These are phyloP conservation scores for Sarocladium kiliense DNA, from an alignment of 2,329 filamentous ascomycete genomes.

Conservation along the genomic window DNA sequence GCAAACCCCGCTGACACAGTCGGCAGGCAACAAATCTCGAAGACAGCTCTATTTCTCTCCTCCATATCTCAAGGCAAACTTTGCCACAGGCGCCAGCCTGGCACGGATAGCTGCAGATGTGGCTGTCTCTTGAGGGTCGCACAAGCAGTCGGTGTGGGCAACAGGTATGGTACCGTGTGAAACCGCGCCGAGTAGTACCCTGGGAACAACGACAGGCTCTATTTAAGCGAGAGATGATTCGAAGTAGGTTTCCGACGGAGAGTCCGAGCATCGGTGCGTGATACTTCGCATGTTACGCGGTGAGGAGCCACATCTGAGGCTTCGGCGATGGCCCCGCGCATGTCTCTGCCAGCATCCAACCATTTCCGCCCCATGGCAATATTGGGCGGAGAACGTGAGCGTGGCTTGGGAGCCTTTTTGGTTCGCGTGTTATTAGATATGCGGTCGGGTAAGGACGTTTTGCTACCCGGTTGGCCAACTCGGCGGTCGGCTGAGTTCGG, in stretches of 20 bases:
- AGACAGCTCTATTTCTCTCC: neutral
- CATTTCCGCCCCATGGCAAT: no score
- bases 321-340: neutral
- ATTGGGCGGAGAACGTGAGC: no score
- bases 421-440: neutral
- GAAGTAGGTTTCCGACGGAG: neutral
- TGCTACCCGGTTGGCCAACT: neutral
- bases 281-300: neutral
- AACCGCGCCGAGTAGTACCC: neutral
- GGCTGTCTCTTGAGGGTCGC: neutral
- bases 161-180: neutral
- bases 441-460: neutral
- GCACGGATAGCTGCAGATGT: neutral
- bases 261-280: neutral
- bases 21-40: neutral
- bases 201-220: neutral
- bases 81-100: neutral
- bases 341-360: no score
- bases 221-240: neutral
- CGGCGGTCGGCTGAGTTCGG: neutral
- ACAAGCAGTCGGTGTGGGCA: neutral
- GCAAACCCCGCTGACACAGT: neutral
- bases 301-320: neutral
- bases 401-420: no score
- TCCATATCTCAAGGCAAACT: neutral